Evolutionary conservation across 139 green algal species (phyloP).

Genomic region (Trebouxia sp.): DNA sequence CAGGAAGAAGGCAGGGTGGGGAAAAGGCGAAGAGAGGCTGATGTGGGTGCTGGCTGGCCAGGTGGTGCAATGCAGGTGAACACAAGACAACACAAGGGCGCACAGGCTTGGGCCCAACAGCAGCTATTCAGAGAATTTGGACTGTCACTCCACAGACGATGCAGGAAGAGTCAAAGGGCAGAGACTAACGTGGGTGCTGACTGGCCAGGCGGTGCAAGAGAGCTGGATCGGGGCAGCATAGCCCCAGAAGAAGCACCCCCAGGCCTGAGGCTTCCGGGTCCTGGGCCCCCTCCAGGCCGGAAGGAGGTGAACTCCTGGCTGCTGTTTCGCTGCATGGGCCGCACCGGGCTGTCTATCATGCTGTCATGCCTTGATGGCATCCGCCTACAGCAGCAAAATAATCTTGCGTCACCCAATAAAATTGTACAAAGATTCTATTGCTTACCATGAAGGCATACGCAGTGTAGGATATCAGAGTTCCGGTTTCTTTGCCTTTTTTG

Average conservation of each 20-base stretch:
- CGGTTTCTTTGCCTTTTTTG: too few relatives aligned
- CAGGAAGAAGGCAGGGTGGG: too few relatives aligned
- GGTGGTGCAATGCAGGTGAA: background rate
- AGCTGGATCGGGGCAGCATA: background rate
- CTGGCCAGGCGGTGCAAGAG: background rate
- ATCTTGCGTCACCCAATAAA: too few relatives aligned
- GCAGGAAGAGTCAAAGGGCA: background rate
- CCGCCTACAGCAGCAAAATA: background rate
- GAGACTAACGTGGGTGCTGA: background rate
- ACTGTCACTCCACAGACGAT: background rate
- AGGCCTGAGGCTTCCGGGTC: background rate
- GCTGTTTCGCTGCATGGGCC: constrained; percentile 2
- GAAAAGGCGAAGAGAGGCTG: too few relatives aligned
- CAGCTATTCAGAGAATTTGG: background rate
- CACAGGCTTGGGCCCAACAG: background rate
- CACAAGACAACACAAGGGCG: background rate
- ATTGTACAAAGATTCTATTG: too few relatives aligned
- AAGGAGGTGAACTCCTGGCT: constrained; percentile 21
- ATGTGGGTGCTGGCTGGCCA: too few relatives aligned
- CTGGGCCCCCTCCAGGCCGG: constrained; percentile 25
- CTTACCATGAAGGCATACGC: too few relatives aligned
- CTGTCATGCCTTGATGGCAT: constrained; percentile 27
- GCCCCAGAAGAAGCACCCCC: constrained; percentile 1
- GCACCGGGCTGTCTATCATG: background rate
- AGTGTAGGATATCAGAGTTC: too few relatives aligned